Conservation (phyloP, 768 basidiomycete genomes). For the Hygrocybe coccinea region DNA sequence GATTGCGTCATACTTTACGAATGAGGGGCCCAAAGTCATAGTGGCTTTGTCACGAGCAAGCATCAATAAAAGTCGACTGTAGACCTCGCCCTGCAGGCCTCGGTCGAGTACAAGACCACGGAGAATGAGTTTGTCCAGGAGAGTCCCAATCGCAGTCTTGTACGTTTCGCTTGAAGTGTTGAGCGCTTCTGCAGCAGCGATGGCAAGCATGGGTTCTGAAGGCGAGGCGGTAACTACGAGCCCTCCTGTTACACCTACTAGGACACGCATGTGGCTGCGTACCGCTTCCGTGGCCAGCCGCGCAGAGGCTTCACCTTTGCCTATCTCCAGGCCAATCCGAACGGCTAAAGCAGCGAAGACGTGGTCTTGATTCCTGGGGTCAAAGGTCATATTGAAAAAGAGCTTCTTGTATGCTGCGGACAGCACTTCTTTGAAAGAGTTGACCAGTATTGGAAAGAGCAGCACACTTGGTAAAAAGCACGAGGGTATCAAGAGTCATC, state of each 20-base stretch:
- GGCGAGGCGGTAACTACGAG: slow-evolving; percentile 3
- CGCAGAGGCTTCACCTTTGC: background rate
- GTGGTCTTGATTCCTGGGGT: background rate
- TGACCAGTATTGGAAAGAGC: background rate
- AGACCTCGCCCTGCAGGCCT: background rate
- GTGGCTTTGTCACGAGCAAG: slow-evolving; percentile 4
- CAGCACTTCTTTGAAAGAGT: background rate
- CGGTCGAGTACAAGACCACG: background rate
- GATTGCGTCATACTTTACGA: background rate
- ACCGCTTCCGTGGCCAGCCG: slow-evolving; percentile 2
- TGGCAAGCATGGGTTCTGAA: slow-evolving; percentile 8
- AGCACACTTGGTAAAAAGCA: background rate
- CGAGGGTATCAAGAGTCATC: background rate
- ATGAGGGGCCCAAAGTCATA: background rate
- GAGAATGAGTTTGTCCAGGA: background rate
- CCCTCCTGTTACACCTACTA: background rate
- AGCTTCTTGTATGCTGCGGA: background rate
- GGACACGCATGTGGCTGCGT: slow-evolving; percentile 5
- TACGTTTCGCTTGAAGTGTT: background rate
- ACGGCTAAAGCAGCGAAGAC: background rate
- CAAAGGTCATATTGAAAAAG: background rate
- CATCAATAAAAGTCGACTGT: background rate
- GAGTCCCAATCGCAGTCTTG: slow-evolving; percentile 1
- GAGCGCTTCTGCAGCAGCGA: slow-evolving; percentile 3
- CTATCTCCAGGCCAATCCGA: background rate